These are phyloP conservation scores for Erodium moschatum DNA, from an alignment of 441 rosid species.

Conservation along the genomic window DNA sequence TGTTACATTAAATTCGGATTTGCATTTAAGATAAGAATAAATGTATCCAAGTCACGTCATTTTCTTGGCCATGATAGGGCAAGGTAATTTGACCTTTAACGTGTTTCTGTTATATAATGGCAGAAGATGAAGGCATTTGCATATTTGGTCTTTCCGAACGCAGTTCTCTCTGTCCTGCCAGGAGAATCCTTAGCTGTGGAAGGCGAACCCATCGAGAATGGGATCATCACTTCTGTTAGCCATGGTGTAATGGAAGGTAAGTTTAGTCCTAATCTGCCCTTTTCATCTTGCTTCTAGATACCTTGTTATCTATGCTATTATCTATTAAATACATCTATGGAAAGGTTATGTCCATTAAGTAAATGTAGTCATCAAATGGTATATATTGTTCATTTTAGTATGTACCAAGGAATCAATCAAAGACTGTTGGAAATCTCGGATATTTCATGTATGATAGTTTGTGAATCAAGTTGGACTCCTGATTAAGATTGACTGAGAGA, in stretches of 20 bases:
- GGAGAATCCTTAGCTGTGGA: constrained; percentile 32
- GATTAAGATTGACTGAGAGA: not conserved
- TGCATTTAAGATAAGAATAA: not conserved
- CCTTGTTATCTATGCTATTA: not conserved
- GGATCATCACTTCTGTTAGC: constrained; percentile 75
- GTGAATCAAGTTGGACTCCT: not conserved
- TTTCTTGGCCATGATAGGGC: not conserved
- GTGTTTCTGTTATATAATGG: constrained; percentile 16
- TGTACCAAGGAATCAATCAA: too few relatives aligned
- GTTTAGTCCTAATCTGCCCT: not conserved
- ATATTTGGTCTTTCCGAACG: constrained; percentile 74
- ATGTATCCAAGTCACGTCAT: not conserved
- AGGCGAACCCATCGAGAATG: constrained; percentile 58
- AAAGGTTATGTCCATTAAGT: not conserved
- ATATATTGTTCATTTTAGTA: too few relatives aligned
- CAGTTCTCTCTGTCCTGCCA: constrained; percentile 49
- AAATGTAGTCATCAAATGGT: not conserved
- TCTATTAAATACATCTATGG: not conserved
- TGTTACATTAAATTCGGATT: not conserved
- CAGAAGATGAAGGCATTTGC: constrained; percentile 79
- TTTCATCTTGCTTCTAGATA: not conserved
- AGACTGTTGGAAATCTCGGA: too few relatives aligned
- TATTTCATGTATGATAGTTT: not conserved
- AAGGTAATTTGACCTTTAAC: constrained; percentile 6
- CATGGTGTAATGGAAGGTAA: constrained; percentile 63